These are phyloP conservation scores for Tetragonia tetragonoides DNA, from an alignment of 148 eudicot species.

Conservation along the genomic window DNA sequence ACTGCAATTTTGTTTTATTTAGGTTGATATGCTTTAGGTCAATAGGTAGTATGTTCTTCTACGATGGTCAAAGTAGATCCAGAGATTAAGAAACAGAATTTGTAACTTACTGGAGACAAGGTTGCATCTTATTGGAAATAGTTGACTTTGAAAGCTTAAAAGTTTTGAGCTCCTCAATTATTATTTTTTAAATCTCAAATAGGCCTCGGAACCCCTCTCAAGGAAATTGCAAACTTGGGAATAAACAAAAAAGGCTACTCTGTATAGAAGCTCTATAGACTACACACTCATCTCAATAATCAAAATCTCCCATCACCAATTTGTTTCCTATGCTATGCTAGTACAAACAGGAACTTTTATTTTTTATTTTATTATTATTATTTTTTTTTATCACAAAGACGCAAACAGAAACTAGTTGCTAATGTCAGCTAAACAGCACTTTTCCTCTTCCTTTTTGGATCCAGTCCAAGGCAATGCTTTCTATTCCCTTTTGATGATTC, in stretches of 20 bases:
- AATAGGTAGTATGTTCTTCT: not conserved
- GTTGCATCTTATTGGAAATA: constrained; percentile 16
- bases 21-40: not conserved
- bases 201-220: constrained; percentile 10
- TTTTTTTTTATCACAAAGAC: too few relatives aligned
- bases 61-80: constrained; percentile 30
- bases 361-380: too few relatives aligned
- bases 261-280: not conserved
- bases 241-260: not conserved
- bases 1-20: not conserved
- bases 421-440: too few relatives aligned
- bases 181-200: constrained; percentile 3
- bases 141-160: constrained; percentile 27
- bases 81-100: constrained; percentile 12
- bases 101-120: not conserved
- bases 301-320: constrained; percentile 23
- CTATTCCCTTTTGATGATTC: too few relatives aligned
- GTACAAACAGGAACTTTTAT: too few relatives aligned
- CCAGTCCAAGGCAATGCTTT: too few relatives aligned
- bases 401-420: too few relatives aligned
- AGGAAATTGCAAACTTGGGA: constrained; percentile 2
- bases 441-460: too few relatives aligned
- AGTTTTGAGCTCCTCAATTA: constrained; percentile 32
- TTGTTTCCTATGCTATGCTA: not conserved
- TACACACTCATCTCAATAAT: constrained; percentile 34